Evolutionary conservation across 2,329 filamentous ascomycete species (phyloP), one percentile per base, ranked within the genome.

Genomic region (Cercospora sojina): DNA sequence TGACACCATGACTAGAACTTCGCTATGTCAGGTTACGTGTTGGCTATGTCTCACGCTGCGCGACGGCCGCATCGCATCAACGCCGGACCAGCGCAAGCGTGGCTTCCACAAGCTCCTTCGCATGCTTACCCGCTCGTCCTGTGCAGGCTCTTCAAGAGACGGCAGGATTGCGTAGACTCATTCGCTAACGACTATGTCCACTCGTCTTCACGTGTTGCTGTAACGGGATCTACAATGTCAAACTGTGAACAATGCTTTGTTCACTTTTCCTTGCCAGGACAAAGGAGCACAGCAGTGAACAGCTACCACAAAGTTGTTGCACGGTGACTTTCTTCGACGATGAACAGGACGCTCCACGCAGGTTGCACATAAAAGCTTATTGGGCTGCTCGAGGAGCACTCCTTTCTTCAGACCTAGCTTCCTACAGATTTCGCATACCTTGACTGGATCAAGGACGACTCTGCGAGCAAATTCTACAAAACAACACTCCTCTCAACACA

Each of bases 191-290:
- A 2, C 5, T 53, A 23, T 53, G 6, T n/a, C 6, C 47, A 25
- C 23, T 16, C 47, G n/a, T 9, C 10, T 12, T 9, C 6, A 27
- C 23, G 12, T 16, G 12, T 23, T 53, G 47, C 47, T 27, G 47
- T 25, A 25, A 25, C 16, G 12, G 9, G 25, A 13, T 53, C 23
- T n/a, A 27, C 47, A 53, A 25, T 16, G 43, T 49, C 51, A 16
- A 35, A 18, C 53, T n/a, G 29, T 57, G 27, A 57, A 57, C 53
- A 57, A 57, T 57, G 53, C 29, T 57, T 55, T 57, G 23, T 16
- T 35, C 29, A 31, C 53, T 23, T 32, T 16, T 29, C 10, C n/a
- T 16, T 31, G 18, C 27, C 27, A 35, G 27, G 10, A 32, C 31
- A 57, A 57, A 35, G 53, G 53, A 35, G 2, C n/a, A 20, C 27